Evolutionary conservation across 331 rosid genomes (phyloP).

Genomic region (Acacia pycnantha): DNA sequence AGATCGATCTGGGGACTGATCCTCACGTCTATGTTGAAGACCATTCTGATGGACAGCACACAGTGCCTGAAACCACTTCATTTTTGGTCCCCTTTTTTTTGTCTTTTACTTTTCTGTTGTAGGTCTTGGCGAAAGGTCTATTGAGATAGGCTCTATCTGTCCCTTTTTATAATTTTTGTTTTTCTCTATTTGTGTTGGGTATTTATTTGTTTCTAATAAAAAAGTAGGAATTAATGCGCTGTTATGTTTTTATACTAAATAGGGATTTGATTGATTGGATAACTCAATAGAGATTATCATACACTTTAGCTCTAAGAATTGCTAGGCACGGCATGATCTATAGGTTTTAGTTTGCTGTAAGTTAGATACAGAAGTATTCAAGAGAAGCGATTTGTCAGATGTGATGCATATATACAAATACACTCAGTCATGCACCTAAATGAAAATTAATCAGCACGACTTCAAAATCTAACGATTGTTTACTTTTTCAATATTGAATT

Average conservation of each 20-base stretch:
- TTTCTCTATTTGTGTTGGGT: neutral
- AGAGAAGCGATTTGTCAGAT: neutral
- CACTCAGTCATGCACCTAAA: neutral
- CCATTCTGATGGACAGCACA: neutral
- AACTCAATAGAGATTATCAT: neutral
- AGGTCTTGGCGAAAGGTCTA: neutral
- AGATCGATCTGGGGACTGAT: no score
- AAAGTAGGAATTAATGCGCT: neutral
- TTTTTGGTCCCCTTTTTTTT: neutral
- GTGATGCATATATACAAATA: neutral
- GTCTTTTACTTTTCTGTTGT: neutral
- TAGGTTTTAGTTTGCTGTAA: neutral
- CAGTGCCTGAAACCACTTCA: neutral
- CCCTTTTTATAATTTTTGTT: neutral
- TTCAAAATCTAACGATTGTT: slow-evolving; percentile 21
- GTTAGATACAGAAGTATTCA: neutral
- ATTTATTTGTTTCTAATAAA: neutral
- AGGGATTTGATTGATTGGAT: neutral
- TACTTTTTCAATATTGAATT: slow-evolving; percentile 28
- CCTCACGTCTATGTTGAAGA: no score
- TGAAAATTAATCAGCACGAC: neutral
- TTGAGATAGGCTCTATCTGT: neutral
- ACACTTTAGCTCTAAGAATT: neutral
- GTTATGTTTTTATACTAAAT: no score
- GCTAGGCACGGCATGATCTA: neutral